Percentiles rank a stretch among this genome's conserved stretches.
phyloP scores from a whole-genome alignment of 2,329 filamentous ascomycete genomes.

The Pezicula neosporulosa region DNA sequence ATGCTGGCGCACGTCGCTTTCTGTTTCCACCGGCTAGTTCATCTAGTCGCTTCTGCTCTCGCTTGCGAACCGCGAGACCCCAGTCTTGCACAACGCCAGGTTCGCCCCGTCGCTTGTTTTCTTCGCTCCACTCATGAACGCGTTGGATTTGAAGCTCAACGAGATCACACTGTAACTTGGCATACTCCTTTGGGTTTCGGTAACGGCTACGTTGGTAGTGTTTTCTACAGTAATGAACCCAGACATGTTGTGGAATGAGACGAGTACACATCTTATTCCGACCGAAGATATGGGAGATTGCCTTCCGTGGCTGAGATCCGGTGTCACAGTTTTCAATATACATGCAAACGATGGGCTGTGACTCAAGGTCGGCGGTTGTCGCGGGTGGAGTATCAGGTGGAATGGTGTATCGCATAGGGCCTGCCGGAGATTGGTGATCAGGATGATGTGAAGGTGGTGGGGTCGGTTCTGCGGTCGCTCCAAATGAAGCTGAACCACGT shows the following conservation, averaged over 20 bases:
- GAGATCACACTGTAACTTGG: slow-evolving; percentile 59
- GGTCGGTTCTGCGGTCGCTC: slow-evolving; percentile 20
- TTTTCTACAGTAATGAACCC: slow-evolving; percentile 77
- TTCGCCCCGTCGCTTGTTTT: slow-evolving; percentile 35
- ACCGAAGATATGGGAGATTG: slow-evolving; percentile 78
- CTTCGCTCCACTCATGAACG: slow-evolving; percentile 59
- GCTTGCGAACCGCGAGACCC: slow-evolving; percentile 60
- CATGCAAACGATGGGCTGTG: slow-evolving; percentile 39
- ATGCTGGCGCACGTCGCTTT: slow-evolving; percentile 21
- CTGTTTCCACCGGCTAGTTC: slow-evolving; percentile 26
- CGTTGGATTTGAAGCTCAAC: slow-evolving; percentile 59
- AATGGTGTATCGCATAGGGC: slow-evolving; percentile 3
- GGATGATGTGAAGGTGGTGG: slow-evolving; percentile 24
- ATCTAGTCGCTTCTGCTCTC: slow-evolving; percentile 57
- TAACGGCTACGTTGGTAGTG: slow-evolving; percentile 78
- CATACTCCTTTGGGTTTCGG: slow-evolving; percentile 59
- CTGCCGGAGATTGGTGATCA: slow-evolving; percentile 17
- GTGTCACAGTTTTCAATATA: slow-evolving; percentile 56
- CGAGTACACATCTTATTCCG: slow-evolving; percentile 77
- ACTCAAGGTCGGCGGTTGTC: slow-evolving; percentile 8
- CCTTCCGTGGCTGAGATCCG: slow-evolving; percentile 63
- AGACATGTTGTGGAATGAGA: slow-evolving; percentile 64
- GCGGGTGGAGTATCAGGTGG: slow-evolving; percentile 20
- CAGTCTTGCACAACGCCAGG: slow-evolving; percentile 52
- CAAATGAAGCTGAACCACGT: slow-evolving; percentile 5